A percentile compares a stretch with the other conserved stretches of the same genome.
These are phyloP conservation scores for Jamesozyma hellenica DNA, from an alignment of 805 yeast species.

Conservation along the genomic window DNA sequence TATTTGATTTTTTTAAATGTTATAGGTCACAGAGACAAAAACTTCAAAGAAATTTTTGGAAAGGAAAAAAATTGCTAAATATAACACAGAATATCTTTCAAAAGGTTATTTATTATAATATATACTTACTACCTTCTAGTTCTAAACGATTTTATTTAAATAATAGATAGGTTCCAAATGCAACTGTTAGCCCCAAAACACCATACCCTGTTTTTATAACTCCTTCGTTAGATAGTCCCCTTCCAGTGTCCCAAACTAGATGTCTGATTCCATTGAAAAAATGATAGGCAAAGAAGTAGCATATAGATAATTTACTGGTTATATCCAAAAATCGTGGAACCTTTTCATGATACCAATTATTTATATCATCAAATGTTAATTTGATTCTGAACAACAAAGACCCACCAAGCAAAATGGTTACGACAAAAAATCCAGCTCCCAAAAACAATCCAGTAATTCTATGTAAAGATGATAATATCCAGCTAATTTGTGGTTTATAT, in stretches of 20 bases:
- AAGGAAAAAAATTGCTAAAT: too few species aligned
- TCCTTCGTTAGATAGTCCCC: slow-evolving; percentile 67
- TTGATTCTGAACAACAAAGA: slow-evolving; percentile 38
- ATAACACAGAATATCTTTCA: too few species aligned
- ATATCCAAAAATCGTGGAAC: slow-evolving; percentile 56
- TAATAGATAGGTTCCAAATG: slow-evolving; percentile 48
- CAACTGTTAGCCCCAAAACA: slow-evolving; percentile 53
- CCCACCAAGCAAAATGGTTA: slow-evolving; percentile 66
- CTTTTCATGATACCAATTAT: slow-evolving; percentile 37
- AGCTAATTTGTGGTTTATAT: slow-evolving; percentile 84
- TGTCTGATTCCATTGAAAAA: slow-evolving; percentile 83
- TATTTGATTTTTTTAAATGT: too few species aligned
- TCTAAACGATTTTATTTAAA: too few species aligned
- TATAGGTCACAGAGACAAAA: too few species aligned
- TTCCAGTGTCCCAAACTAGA: slow-evolving; percentile 83
- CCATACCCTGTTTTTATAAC: slow-evolving; percentile 85
- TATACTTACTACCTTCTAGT: too few species aligned
- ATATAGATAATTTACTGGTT: slow-evolving; percentile 54
- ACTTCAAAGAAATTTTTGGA: too few species aligned
- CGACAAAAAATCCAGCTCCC: slow-evolving; percentile 68
- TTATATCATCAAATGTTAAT: slow-evolving; percentile 28
- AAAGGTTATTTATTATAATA: too few species aligned
- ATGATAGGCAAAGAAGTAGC: slow-evolving; percentile 84
- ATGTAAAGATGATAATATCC: slow-evolving; percentile 71
- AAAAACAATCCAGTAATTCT: slow-evolving; percentile 81